Evolutionary conservation across 75 land plant genomes (phyloP), one percentile per base, ranked within the genome.

Genomic region (Chamaecyparis obtusa): DNA sequence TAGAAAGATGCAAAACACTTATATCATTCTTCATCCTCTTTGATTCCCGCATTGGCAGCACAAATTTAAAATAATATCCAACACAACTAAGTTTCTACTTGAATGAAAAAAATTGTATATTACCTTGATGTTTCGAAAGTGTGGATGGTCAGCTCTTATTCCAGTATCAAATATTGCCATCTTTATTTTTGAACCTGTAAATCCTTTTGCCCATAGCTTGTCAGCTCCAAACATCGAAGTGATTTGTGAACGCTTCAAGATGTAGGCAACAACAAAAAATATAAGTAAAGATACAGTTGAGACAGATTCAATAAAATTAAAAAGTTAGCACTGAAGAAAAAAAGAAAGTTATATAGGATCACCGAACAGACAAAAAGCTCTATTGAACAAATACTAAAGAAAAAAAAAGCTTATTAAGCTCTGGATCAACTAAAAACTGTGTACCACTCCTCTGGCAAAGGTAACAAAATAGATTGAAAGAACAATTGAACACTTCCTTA

Each of bases 121-220:
- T 90, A 95, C 99, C 99, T 98, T 98, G 67, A 98, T 96, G 87
- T 98, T 95, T 24, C 99, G 95, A 84, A 98, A 98, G 88, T 98
- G 99, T 41, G 99, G 99, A 87, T 98, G 99, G 88, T 96, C 92
- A 76, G 96, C 93, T 75, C 99, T 93, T 82, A 98, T 96, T 27
- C 99, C 99, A 85, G 99, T 98, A 86, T 98, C 99, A 94, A 98
- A 98, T 44, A 98, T 93, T 60, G 99, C 99, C 99, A 98, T 98
- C 90, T 93, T 96, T 16, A 98, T 98, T 86, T 96, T 96, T 30
- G 93, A 86, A 87, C 99, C 99, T 17, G 93, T 98, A 77, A 91
- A 95, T 15, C 99, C 99, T 88, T 94, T 92, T 3, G 90, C 86
- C 99, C 99, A 98, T 30, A 98, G 96, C 75, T 85, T 91, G 69